These are phyloP conservation scores for Trichoderma atroviride DNA, from an alignment of 2,329 filamentous ascomycete species.

Conservation along the genomic window DNA sequence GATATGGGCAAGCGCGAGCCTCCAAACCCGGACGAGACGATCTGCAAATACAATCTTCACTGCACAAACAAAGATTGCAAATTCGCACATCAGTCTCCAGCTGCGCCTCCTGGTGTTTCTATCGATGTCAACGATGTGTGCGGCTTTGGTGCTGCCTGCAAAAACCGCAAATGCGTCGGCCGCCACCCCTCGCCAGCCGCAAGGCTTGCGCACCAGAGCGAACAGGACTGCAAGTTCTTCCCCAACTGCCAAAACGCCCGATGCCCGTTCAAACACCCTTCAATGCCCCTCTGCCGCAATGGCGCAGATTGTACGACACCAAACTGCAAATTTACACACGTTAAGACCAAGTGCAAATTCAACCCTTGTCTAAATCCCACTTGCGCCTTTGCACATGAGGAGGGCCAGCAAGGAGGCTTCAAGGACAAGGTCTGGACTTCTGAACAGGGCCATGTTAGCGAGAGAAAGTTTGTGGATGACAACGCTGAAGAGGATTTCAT, in stretches of 20 bases:
- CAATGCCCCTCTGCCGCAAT: conserved; percentile 85
- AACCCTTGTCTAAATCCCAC: conserved; percentile 87
- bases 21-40: conserved; percentile 63
- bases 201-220: conserved; percentile 74
- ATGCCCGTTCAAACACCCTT: conserved; percentile 88
- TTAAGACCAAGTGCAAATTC: conserved; percentile 83
- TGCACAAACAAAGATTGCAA: conserved; percentile 90
- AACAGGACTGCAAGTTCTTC: conserved; percentile 88
- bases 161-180: conserved; percentile 90
- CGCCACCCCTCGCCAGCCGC: conserved; percentile 91
- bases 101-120: conserved; percentile 73
- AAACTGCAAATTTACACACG: conserved; percentile 88
- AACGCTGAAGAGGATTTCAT: conserved; percentile 70
- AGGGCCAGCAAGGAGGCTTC: conserved; percentile 84
- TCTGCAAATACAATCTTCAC: conserved; percentile 87
- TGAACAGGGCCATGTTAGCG: conserved; percentile 72
- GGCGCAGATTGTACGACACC: conserved; percentile 81
- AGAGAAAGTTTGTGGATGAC: conserved; percentile 83
- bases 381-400: conserved; percentile 87
- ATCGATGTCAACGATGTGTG: conserved; percentile 82
- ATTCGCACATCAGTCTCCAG: conserved; percentile 93
- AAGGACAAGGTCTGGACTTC: conserved; percentile 91
- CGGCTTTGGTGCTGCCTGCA: conserved; percentile 86
- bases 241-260: conserved; percentile 86
- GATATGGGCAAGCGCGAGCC: conserved; percentile 63